Conservation (phyloP, 345 rosid genomes). For the Citrus cavaleriei region DNA sequence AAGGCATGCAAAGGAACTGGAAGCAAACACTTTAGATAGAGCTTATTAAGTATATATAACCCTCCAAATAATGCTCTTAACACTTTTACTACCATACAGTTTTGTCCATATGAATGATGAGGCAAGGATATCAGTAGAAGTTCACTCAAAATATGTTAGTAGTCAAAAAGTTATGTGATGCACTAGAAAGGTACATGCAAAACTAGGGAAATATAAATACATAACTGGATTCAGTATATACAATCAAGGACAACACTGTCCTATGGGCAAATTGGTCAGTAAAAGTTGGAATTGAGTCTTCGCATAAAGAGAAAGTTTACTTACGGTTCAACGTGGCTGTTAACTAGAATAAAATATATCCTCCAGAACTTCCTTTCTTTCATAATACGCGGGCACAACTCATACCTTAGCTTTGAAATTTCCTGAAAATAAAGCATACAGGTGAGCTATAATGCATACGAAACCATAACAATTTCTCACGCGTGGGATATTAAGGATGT, state of each 20-base stretch:
- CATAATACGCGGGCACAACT: conserved; percentile 58
- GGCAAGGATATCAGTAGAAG: not conserved
- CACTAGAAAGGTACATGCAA: not conserved
- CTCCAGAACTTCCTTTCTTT: conserved; percentile 72
- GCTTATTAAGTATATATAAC: not conserved
- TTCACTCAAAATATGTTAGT: not conserved
- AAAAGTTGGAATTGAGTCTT: conserved; percentile 4
- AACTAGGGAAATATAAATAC: not conserved
- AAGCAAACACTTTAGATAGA: not conserved
- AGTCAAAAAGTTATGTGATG: not conserved
- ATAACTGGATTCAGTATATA: not conserved
- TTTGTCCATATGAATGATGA: not conserved
- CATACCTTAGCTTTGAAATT: conserved; percentile 60
- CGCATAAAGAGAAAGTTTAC: conserved; percentile 14
- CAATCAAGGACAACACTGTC: no score
- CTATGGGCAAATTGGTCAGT: not conserved
- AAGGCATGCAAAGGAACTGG: not conserved
- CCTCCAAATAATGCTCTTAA: not conserved
- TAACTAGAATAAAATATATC: conserved; percentile 57
- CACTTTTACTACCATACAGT: not conserved
- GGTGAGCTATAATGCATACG: not conserved
- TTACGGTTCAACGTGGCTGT: conserved; percentile 49
- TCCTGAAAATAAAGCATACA: conserved; percentile 32
- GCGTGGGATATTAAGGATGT: not conserved
- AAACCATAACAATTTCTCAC: not conserved